These are phyloP conservation scores for Pichia nakasei DNA, from an alignment of 805 yeast species.

Conservation along the genomic window DNA sequence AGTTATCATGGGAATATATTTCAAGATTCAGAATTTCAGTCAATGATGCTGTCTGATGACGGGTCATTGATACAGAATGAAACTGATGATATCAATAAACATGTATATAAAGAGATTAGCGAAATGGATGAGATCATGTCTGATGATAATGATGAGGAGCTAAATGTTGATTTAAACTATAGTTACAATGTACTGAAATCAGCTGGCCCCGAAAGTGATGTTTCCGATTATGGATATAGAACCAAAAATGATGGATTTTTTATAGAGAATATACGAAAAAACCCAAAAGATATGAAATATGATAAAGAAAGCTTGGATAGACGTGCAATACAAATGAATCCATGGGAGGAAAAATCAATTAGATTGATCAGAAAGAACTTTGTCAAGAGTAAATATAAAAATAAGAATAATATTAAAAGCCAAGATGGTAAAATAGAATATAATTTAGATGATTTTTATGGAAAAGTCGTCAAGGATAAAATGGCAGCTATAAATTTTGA, in stretches of 20 bases:
- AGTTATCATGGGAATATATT: background rate
- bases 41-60: slow-evolving; percentile 3
- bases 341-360: background rate
- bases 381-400: background rate
- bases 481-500: background rate
- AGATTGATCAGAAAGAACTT: background rate
- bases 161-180: background rate
- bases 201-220: background rate
- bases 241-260: too few species aligned
- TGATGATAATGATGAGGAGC: slow-evolving; percentile 1
- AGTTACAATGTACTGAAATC: background rate
- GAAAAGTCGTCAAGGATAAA: background rate
- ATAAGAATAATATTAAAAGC: background rate
- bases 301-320: background rate
- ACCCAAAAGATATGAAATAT: background rate
- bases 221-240: background rate
- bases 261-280: background rate
- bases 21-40: slow-evolving; percentile 2
- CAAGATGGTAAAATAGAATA: background rate
- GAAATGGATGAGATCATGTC: background rate
- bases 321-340: background rate
- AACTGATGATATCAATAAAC: background rate
- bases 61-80: slow-evolving; percentile 4
- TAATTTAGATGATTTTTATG: background rate
- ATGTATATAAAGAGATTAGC: background rate